These are phyloP conservation scores for Russula sp. DNA, from an alignment of 768 basidiomycete species.

Conservation along the genomic window DNA sequence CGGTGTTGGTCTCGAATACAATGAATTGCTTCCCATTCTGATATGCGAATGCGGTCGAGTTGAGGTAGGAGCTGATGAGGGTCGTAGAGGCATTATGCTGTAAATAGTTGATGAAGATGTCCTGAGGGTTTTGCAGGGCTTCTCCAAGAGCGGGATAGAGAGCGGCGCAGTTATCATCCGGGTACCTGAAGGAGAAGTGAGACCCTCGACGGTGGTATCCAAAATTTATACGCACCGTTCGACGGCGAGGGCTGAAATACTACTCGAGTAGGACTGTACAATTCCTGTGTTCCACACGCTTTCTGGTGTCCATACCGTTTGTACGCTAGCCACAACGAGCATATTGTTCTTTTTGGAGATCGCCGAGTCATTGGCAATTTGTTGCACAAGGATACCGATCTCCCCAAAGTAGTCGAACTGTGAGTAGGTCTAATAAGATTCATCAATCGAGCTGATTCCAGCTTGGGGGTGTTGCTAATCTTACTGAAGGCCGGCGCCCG, in stretches of 20 bases:
- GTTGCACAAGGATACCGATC: slow-evolving; percentile 18
- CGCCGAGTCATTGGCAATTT: slow-evolving; percentile 8
- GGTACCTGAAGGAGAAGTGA: slow-evolving; percentile 40
- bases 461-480: not conserved
- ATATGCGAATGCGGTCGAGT: slow-evolving; percentile 38
- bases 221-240: slow-evolving; percentile 15
- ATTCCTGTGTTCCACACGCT: slow-evolving; percentile 22
- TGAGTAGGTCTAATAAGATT: not conserved
- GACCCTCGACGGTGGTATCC: not conserved
- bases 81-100: slow-evolving; percentile 49
- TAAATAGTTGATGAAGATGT: slow-evolving; percentile 50
- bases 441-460: not conserved
- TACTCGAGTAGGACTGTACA: slow-evolving; percentile 3
- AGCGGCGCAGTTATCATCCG: slow-evolving; percentile 56
- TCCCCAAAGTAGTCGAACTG: slow-evolving; percentile 34
- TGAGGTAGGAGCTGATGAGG: slow-evolving; percentile 49
- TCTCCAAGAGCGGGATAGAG: slow-evolving; percentile 37
- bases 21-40: slow-evolving; percentile 39
- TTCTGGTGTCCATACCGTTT: slow-evolving; percentile 14
- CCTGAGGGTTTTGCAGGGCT: slow-evolving; percentile 36
- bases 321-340: slow-evolving; percentile 20
- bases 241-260: slow-evolving; percentile 13
- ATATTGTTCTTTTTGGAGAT: slow-evolving; percentile 13
- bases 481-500: slow-evolving; percentile 15
- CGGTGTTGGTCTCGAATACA: slow-evolving; percentile 56